Base-by-base conservation (phyloP, 768 basidiomycete genomes). In the Podaxis mareebaensis region DNA sequence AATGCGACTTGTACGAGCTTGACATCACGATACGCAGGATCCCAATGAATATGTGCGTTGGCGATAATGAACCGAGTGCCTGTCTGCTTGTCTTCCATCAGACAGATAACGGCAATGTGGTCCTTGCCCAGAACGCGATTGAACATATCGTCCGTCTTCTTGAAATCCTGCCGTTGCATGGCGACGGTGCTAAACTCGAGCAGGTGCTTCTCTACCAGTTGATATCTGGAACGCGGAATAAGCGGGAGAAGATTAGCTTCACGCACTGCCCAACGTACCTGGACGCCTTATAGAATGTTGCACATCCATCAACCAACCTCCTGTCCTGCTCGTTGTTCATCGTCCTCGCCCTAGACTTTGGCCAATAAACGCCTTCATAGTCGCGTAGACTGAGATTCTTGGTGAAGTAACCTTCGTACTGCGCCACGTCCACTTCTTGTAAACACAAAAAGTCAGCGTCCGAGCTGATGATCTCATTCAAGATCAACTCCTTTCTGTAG, bases 91-190 rank as follows among this genome's bases (percentile, higher is more conserved):
- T 91, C 90, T 79, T 99, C 97, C 71, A 99, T 82, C 33, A 94
- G 83, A 68, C 88, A 87, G 62, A 96, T 80, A 66, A 95, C 87
- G 52, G 95, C 95, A 66, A 99, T 92, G 71, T 98, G 87, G 75
- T 99, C 96, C 73, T 94, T 93, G 65, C 91, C 91, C 68, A 98
- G 85, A 60, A 99, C 95, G 36, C 97, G 94, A 72, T 98, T 98
- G 85, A 98, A 99, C 95, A 99, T 96, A 79, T 98, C 96, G 71
- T 99, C 95, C 17, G 95, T 96, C 78, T 95, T 95, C 82, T 95
- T 94, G 79, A 95, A 94, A 73, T 96, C 95, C 55, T 90, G 86
- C 28, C 95, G 87, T 69, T 94, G 92, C 85, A 98, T 91, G 20
- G 96, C 96, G 66, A 95, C 83, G 39, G 91, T 85, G 72, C 90